These are phyloP conservation scores for Podila clonocystis DNA, from an alignment of 192 early-diverging fungal genomes.

Conservation along the genomic window DNA sequence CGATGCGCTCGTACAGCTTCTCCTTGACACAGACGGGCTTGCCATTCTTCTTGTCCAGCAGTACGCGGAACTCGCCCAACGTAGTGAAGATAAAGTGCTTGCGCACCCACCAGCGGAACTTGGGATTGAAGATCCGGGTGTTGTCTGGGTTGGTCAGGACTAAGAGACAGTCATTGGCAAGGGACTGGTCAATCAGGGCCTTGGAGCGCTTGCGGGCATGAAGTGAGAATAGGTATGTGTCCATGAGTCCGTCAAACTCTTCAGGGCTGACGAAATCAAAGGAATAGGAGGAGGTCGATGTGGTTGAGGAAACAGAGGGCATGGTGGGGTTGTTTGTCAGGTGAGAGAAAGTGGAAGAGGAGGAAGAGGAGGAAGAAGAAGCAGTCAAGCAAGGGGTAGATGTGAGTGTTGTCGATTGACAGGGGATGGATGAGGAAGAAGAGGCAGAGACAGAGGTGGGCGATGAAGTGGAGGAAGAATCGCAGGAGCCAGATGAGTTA, in stretches of 20 bases:
- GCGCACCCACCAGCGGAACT: conserved; percentile 17
- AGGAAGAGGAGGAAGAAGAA: background rate
- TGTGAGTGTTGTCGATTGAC: background rate
- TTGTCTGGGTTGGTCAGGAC: conserved; percentile 17
- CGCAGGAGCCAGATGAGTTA: background rate
- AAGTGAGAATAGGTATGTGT: background rate
- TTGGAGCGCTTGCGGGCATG: conserved; percentile 11
- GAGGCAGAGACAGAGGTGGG: background rate
- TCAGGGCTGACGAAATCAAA: conserved; percentile 7
- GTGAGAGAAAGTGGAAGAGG: background rate
- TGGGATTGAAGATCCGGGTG: conserved; percentile 9
- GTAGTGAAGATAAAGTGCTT: conserved; percentile 13
- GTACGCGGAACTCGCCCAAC: background rate
- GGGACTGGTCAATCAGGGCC: conserved; percentile 9
- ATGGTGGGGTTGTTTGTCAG: background rate
- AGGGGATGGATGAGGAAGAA: background rate
- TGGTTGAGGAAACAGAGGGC: background rate
- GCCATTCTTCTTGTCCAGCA: conserved; percentile 12
- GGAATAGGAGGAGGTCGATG: background rate
- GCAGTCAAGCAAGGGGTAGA: background rate
- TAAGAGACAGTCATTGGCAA: conserved; percentile 9
- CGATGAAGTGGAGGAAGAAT: background rate
- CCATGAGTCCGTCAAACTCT: conserved; percentile 3
- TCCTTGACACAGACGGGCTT: conserved; percentile 15
- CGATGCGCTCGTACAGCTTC: conserved; percentile 6